Evolutionary conservation across 2,329 filamentous ascomycete genomes (phyloP).

Genomic region (Penicillium sp.): DNA sequence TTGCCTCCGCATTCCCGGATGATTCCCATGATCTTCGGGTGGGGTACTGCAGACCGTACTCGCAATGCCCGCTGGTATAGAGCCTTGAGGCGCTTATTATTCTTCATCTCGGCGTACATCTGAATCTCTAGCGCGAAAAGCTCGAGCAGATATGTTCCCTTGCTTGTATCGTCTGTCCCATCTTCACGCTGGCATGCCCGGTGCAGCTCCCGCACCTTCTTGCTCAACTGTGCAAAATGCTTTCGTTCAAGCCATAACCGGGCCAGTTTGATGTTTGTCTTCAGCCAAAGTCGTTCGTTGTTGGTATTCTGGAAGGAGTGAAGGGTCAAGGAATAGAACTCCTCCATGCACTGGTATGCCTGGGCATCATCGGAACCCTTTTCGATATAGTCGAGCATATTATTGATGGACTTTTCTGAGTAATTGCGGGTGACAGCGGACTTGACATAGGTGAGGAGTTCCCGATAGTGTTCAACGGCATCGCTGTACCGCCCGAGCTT

Average conservation of each 20-base stretch:
- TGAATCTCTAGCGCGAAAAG: constrained; percentile 97
- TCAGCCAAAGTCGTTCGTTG: constrained; percentile 95
- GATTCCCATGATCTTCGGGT: constrained; percentile 98
- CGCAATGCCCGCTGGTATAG: constrained; percentile 89
- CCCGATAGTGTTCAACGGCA: constrained; percentile 87
- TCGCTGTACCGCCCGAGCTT: constrained; percentile 85
- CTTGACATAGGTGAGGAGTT: constrained; percentile 96
- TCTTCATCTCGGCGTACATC: constrained; percentile 95
- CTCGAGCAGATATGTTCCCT: constrained; percentile 94
- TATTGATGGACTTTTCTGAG: constrained; percentile 99
- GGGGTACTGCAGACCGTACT: constrained; percentile 94
- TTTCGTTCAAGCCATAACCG: constrained; percentile 90
- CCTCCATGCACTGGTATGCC: constrained; percentile 82
- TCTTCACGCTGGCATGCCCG: constrained; percentile 85
- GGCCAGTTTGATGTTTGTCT: constrained; percentile 96
- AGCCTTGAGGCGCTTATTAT: constrained; percentile 95
- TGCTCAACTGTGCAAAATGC: constrained; percentile 78
- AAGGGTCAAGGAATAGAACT: constrained; percentile 92
- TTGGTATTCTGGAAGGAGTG: constrained; percentile 96
- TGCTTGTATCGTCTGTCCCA: constrained; percentile 81
- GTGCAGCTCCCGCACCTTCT: constrained; percentile 87
- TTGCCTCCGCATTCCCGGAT: constrained; percentile 98
- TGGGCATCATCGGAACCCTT: constrained; percentile 78
- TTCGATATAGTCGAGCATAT: constrained; percentile 97
- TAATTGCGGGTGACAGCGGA: constrained; percentile 97